These are phyloP conservation scores for Acanthamoeba castellanii DNA, from an alignment of 208 protist genomes.

Conservation along the genomic window DNA sequence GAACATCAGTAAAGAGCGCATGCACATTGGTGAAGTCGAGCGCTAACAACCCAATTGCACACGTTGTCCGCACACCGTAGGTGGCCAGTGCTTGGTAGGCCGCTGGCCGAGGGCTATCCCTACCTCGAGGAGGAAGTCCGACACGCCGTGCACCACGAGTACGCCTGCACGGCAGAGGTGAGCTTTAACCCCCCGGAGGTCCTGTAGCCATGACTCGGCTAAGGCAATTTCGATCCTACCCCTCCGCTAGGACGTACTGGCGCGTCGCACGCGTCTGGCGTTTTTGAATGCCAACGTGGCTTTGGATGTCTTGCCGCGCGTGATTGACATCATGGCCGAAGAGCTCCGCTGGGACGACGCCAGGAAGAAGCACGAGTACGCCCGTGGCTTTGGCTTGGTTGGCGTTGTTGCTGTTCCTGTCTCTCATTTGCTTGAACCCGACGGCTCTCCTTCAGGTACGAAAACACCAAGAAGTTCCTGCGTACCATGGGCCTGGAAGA, in stretches of 20 bases:
- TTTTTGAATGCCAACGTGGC: slow-evolving; percentile 79
- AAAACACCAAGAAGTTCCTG: slow-evolving; percentile 61
- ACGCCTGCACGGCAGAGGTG: slow-evolving; percentile 70
- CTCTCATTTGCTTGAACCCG: too few species aligned
- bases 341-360: slow-evolving; percentile 70
- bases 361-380: slow-evolving; percentile 62
- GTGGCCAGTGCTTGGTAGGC: not conserved
- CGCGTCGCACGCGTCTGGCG: slow-evolving; percentile 77
- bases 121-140: slow-evolving; percentile 80
- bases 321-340: slow-evolving; percentile 74
- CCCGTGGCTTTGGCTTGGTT: not conserved
- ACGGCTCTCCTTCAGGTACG: not conserved
- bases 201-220: not conserved
- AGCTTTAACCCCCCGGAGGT: not conserved
- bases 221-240: too few species aligned
- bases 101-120: slow-evolving; percentile 63
- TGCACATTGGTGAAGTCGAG: too few species aligned
- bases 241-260: slow-evolving; percentile 74
- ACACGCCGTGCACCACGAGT: slow-evolving; percentile 75
- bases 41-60: too few species aligned
- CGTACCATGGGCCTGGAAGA: slow-evolving; percentile 72
- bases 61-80: too few species aligned
- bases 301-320: not conserved
- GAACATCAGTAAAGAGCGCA: too few species aligned
- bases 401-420: too few species aligned